phyloP scores from a whole-genome alignment of 805 yeast genomes.

The Ogataea ramenticola region DNA sequence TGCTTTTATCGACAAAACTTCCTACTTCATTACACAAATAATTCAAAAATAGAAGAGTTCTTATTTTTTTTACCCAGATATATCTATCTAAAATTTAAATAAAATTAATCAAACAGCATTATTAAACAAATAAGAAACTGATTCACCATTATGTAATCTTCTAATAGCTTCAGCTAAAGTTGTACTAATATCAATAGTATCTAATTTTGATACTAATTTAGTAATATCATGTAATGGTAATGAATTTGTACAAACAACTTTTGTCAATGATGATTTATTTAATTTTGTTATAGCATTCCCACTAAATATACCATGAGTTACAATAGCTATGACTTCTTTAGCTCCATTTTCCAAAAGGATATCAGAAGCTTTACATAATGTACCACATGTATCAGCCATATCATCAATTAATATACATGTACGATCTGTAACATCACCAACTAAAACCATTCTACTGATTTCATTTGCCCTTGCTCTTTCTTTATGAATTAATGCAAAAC shows the following conservation, averaged over 20 bases:
- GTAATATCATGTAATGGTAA: constrained; percentile 72
- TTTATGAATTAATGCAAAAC: constrained; percentile 93
- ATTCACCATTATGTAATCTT: constrained; percentile 93
- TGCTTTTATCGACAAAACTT: too few species aligned
- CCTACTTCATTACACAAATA: too few species aligned
- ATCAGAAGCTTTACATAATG: constrained; percentile 91
- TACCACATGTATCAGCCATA: constrained; percentile 98
- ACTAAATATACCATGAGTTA: constrained; percentile 91
- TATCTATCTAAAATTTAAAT: not conserved
- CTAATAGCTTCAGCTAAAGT: constrained; percentile 91
- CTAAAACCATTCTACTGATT: constrained; percentile 90
- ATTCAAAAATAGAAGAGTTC: too few species aligned
- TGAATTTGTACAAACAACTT: constrained; percentile 87
- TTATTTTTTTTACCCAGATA: too few species aligned
- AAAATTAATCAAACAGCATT: constrained; percentile 34
- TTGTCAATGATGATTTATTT: constrained; percentile 56
- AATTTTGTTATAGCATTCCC: constrained; percentile 75
- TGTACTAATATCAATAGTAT: constrained; percentile 77
- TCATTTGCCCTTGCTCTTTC: constrained; percentile 95
- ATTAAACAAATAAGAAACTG: constrained; percentile 79
- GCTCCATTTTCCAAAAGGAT: constrained; percentile 78
- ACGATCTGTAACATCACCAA: constrained; percentile 85
- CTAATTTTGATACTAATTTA: constrained; percentile 57
- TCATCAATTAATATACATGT: constrained; percentile 87
- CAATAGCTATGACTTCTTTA: constrained; percentile 79